phyloP scores from a whole-genome alignment of 495 filamentous ascomycete species.

The Aspergillus sclerotiicarbonarius region DNA sequence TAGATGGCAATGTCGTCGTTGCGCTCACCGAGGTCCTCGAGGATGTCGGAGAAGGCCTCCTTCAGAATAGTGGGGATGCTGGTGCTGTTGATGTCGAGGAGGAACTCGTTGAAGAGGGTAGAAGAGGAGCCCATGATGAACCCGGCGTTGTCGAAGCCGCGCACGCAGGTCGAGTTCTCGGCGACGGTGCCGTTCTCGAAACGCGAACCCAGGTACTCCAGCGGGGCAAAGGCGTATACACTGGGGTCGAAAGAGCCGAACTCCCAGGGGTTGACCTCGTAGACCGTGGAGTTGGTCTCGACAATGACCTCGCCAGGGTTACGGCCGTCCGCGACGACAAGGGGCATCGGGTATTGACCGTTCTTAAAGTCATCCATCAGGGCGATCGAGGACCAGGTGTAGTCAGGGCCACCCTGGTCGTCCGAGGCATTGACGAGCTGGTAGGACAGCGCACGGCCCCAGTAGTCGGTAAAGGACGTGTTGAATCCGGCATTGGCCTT shows the following conservation, averaged over 20 bases:
- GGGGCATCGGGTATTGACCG: constrained; percentile 71
- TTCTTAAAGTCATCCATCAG: constrained; percentile 60
- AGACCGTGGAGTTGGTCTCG: constrained; percentile 73
- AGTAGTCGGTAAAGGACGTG: constrained; percentile 79
- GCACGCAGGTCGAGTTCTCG: constrained; percentile 58
- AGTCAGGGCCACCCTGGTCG: constrained; percentile 61
- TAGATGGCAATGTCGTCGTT: constrained; percentile 79
- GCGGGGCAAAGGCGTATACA: constrained; percentile 72
- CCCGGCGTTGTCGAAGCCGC: constrained; percentile 85
- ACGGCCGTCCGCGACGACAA: constrained; percentile 73
- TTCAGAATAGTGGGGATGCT: constrained; percentile 52
- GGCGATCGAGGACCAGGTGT: constrained; percentile 86
- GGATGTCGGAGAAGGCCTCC: constrained; percentile 49
- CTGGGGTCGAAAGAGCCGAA: constrained; percentile 81
- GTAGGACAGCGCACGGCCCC: constrained; percentile 70
- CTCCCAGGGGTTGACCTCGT: constrained; percentile 84
- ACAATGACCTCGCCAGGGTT: constrained; percentile 62
- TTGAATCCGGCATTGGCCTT: constrained; percentile 73
- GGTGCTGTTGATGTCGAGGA: constrained; percentile 54
- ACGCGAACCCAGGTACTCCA: constrained; percentile 72
- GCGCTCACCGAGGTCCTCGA: constrained; percentile 49
- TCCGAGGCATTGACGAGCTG: constrained; percentile 75
- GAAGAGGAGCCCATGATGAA: constrained; percentile 85
- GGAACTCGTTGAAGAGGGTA: constrained; percentile 76
- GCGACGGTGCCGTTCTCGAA: constrained; percentile 65